Evolutionary conservation across 169 alveolate genomes (phyloP), one percentile per base, ranked within the genome.

Genomic region (Cytauxzoon felis): DNA sequence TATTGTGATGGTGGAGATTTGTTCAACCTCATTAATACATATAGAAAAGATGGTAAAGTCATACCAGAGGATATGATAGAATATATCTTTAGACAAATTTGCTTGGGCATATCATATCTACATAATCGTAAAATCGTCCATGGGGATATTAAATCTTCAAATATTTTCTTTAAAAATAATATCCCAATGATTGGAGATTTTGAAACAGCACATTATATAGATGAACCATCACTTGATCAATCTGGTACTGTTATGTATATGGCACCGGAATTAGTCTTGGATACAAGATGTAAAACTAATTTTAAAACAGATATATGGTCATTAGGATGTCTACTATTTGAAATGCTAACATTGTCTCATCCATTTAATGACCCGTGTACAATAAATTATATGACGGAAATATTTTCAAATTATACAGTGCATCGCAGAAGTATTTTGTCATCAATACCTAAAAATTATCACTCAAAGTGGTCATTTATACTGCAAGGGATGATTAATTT

Each of bases 321-420:
- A 54, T 79, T 70, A 0, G 88, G 88, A 21, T 80, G 88, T 49
- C 43, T 80, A 42, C 67, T 80, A 49, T 80, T 64, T 53, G 88
- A 80, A 52, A 59, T 80, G 68, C 60, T 72, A 16, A 80, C 88
- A 2, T 53, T 80, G 30, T 62, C 80, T 18, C 80, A 78, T 33
- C 82, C 82, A 9, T 80, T 80, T 63, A 43, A 58, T 11, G 49
- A 30, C 61, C 56, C 58, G 13, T 60, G 70, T 49, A 40, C 70
- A 18, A n/a, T 41, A 18, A 29, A 40, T 29, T 21, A 57, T 16
- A 42, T 60, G 70, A 43, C 6, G 58, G 42, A 5, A 4, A 23
- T 19, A 3, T 60, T 60, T 24, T 4, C 40, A 3, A 11, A n/a
- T 19, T 60, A 47, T 26, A 36, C 27, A 4, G n/a, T 19, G 1